Evolutionary conservation across 306 rosid genomes (phyloP), one percentile per base, ranked within the genome.

Genomic region (Elaeagnus macrophylla): DNA sequence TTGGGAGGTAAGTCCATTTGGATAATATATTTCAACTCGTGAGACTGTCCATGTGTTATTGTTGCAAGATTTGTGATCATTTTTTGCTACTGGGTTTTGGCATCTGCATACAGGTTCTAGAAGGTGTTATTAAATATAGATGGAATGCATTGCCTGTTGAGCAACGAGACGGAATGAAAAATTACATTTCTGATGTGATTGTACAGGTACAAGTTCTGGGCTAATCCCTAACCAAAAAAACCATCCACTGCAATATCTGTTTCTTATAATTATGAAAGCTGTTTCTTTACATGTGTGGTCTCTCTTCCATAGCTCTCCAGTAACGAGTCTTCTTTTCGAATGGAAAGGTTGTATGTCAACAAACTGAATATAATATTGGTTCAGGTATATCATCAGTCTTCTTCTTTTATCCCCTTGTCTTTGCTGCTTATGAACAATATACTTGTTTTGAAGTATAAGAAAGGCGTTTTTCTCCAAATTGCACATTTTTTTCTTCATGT

Each of bases 121-220:
- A 87, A 82, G 99, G 99, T 45, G 99, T 93, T 48, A 93, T 93
- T 56, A 93, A 93, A 65, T 93, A 93, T 61, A 79, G 95, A 64
- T 93, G 99, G 99, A 93, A 93, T 84, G 96, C 96, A 14, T 74
- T 93, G 60, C 99, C 99, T 9, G 96, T 75, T 54, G 96, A 93
- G 67, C 96, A 93, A 73, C 80, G 99, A 43, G 99, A 93, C 59
- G 99, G 99, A 68, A 93, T 93, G 99, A 93, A 93, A 67, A 93
- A 93, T 77, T 93, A 87, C 67, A 87, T 93, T 13, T 93, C 99
- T 59, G 99, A 93, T 54, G 82, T 93, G 44, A 93, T 93, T 57
- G 95, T 93, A 42, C 96, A 93, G 96, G 99, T 87, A 67, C 38
- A 43, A 11, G 50, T 45, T 4, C 10, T 54, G 39, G 6, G 48